Conservation (phyloP, 257 asterid genomes). For the Nicotiana tabacum region DNA sequence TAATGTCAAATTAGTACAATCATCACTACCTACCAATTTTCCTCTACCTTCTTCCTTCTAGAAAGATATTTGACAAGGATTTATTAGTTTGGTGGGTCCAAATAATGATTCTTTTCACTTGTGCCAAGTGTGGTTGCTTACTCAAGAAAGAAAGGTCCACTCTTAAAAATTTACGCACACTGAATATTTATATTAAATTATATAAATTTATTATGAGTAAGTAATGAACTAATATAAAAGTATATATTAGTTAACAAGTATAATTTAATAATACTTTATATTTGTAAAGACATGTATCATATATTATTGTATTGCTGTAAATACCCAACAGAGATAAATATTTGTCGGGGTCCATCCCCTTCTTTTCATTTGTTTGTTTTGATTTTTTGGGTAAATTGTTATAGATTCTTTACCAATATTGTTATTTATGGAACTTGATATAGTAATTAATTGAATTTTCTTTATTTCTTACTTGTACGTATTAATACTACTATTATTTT, state of each 20-base stretch:
- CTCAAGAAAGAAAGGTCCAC: background rate
- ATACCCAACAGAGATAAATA: too few relatives aligned
- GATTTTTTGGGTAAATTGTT: background rate
- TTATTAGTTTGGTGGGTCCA: background rate
- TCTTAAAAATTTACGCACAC: too few relatives aligned
- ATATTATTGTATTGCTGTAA: too few relatives aligned
- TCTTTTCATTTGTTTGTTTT: background rate
- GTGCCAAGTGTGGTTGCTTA: background rate
- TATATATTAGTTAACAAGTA: too few relatives aligned
- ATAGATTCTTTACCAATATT: background rate
- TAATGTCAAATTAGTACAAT: background rate
- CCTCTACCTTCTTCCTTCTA: background rate
- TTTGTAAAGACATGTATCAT: too few relatives aligned
- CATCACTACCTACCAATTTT: background rate
- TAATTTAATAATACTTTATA: too few relatives aligned
- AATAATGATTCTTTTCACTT: background rate
- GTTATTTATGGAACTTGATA: background rate
- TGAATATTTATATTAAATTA: too few relatives aligned
- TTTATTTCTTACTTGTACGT: background rate
- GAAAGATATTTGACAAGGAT: background rate
- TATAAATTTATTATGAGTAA: too few relatives aligned
- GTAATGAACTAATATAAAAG: too few relatives aligned
- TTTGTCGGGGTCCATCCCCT: background rate
- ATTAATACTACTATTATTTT: background rate
- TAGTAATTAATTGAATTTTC: background rate